A percentile compares a stretch with the other conserved stretches of the same genome.
Conservation (phyloP, 1,284 basidiomycete genomes). For the Sporisorium graminicola region DNA sequence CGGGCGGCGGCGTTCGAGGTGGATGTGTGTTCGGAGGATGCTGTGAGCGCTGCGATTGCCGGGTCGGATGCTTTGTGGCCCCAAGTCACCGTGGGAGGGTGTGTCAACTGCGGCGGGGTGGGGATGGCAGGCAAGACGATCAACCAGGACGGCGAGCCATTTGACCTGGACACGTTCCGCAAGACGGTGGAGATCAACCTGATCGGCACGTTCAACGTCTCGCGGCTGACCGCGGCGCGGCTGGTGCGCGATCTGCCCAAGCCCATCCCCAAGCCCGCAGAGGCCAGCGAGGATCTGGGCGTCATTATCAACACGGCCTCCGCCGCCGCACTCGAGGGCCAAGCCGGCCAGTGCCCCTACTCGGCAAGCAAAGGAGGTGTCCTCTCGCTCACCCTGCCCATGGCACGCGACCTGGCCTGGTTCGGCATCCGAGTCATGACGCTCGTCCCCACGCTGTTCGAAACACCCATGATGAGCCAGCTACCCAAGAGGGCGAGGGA, state of each 20-base stretch:
- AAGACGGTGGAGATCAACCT: conserved; percentile 61
- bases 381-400: conserved; percentile 65
- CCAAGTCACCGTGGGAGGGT: conserved; percentile 61
- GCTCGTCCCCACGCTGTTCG: conserved; percentile 68
- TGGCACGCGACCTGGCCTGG: conserved; percentile 70
- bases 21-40: conserved; percentile 65
- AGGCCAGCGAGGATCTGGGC: conserved; percentile 61
- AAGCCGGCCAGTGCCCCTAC: conserved; percentile 69
- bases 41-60: conserved; percentile 56
- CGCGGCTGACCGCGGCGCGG: conserved; percentile 66
- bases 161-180: conserved; percentile 64
- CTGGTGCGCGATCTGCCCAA: conserved; percentile 57
- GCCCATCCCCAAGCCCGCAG: conserved; percentile 43
- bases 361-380: conserved; percentile 68
- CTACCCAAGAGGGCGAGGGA: conserved; percentile 50
- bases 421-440: conserved; percentile 64
- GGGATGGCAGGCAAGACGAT: conserved; percentile 69
- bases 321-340: conserved; percentile 69
- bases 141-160: conserved; percentile 63
- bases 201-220: conserved; percentile 69
- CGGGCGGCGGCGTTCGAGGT: conserved; percentile 53
- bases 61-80: conserved; percentile 55
- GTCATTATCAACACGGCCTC: conserved; percentile 69
- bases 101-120: conserved; percentile 69
- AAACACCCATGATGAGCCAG: conserved; percentile 68